Evolutionary conservation across 352 stramenopile species (phyloP), one percentile per base, ranked within the genome.

Genomic region (Pythium myriotylum): DNA sequence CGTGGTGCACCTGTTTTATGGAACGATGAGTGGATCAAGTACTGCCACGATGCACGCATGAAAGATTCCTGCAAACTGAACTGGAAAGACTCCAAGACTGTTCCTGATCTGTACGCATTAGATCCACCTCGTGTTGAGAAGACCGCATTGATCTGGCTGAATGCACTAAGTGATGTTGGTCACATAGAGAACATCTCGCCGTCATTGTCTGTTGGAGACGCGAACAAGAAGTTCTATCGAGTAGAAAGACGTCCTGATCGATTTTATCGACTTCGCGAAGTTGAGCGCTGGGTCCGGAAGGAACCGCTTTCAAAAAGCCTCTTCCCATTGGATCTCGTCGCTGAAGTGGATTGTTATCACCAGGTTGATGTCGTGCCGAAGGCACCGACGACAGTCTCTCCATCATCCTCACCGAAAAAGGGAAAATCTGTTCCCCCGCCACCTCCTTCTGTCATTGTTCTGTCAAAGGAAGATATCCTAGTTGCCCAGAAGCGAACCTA

Each of bases 311-410:
- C 63, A 5, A 81, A 76, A 13, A 88, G 74, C 39, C 57, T 88
- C 9, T 87, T 76, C n/a, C 82, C 79, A 2, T 54, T 91, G 17
- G 82, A 91, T 64, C 66, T 91, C 3, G 82, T 91, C 13, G 62
- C 66, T 8, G 82, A 91, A 49, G 35, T 88, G 17, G 82, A 91
- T 42, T 88, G 76, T 56, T 70, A 77, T 32, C 59, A 68, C 24
- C 49, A 62, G 42, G 43, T 61, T 13, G 47, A 64, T 29, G 52
- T 49, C 45, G 46, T 63, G 1, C 52, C 50, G 3, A 24, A 41
- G 13, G 9, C 41, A 27, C 33, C 26, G 12, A 13, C 20, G 5
- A 22, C n/a, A 13, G 26, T 43, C 4, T 43, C 54, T 32, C 47
- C 47, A 1, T 40, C 54, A 14, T 17, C 39, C 0, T 70, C 62